Conservation (phyloP, 202 grass and related monocot genomes). For the Elaeis oleifera region DNA sequence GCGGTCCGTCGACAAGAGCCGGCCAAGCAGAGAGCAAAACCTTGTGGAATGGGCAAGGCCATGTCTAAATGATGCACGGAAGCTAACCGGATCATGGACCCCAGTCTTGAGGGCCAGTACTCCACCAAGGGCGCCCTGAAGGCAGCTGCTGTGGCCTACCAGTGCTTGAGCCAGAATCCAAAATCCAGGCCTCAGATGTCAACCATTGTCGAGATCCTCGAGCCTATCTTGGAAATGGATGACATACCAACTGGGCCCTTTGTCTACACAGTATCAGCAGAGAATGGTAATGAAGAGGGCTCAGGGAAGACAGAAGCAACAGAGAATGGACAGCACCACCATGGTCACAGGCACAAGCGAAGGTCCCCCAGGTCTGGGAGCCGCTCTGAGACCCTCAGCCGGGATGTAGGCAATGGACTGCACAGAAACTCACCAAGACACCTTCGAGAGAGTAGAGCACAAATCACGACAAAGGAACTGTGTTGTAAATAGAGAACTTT, state of each 20-base stretch:
- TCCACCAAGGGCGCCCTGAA: conserved; percentile 9
- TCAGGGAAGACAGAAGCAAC: not conserved
- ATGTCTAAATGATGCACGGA: conserved; percentile 1
- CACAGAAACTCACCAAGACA: not conserved
- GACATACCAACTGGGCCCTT: not conserved
- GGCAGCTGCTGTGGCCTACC: conserved; percentile 7
- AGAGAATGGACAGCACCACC: not conserved
- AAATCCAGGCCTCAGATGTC: conserved; percentile 17
- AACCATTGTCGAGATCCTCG: conserved; percentile 10
- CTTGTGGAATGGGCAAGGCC: conserved; percentile 15
- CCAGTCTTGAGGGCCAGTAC: conserved; percentile 13
- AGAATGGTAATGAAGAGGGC: not conserved
- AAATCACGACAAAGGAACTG: too few relatives aligned
- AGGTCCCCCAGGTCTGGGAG: conserved; percentile 2
- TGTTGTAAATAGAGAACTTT: too few relatives aligned
- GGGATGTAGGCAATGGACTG: not conserved
- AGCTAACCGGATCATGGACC: conserved; percentile 15
- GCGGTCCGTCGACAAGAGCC: conserved; percentile 10
- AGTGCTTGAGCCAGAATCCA: conserved; percentile 19
- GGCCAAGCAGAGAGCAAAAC: conserved; percentile 13
- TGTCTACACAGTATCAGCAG: conserved; percentile 1
- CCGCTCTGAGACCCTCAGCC: conserved; percentile 1
- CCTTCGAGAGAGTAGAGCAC: too few relatives aligned
- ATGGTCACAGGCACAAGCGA: conserved; percentile 1
- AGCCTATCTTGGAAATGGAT: conserved; percentile 14